phyloP scores from a whole-genome alignment of 495 filamentous ascomycete species.

The Lentithecium fluviatile region DNA sequence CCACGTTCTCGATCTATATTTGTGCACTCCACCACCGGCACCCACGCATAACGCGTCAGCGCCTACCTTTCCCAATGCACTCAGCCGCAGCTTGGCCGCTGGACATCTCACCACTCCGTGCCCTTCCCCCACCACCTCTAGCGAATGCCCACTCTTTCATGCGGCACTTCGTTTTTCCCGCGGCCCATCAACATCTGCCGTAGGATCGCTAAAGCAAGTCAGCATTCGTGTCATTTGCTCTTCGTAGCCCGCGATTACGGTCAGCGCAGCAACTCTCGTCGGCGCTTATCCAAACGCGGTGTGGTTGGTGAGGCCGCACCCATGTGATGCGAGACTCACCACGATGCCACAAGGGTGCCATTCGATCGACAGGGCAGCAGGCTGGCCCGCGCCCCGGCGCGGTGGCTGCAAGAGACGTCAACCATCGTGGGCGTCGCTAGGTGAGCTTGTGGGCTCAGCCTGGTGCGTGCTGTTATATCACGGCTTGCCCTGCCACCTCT shows the following conservation, averaged over 20 bases:
- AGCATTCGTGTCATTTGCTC: not conserved
- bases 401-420: not conserved
- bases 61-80: not conserved
- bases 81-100: not conserved
- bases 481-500: not conserved
- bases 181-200: not conserved
- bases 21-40: not conserved
- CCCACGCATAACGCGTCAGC: not conserved
- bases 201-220: not conserved
- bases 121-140: not conserved
- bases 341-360: not conserved
- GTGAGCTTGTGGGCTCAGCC: not conserved
- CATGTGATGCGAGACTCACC: not conserved
- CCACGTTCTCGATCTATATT: not conserved
- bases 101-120: not conserved
- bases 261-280: not conserved
- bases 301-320: not conserved
- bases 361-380: not conserved
- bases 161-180: not conserved
- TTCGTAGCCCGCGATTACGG: conserved; percentile 1
- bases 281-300: not conserved
- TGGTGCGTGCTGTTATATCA: not conserved
- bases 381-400: not conserved
- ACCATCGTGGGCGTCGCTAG: not conserved
- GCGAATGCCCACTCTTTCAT: not conserved